These are phyloP conservation scores for Russula foetens DNA, from an alignment of 768 basidiomycete genomes.

Conservation along the genomic window DNA sequence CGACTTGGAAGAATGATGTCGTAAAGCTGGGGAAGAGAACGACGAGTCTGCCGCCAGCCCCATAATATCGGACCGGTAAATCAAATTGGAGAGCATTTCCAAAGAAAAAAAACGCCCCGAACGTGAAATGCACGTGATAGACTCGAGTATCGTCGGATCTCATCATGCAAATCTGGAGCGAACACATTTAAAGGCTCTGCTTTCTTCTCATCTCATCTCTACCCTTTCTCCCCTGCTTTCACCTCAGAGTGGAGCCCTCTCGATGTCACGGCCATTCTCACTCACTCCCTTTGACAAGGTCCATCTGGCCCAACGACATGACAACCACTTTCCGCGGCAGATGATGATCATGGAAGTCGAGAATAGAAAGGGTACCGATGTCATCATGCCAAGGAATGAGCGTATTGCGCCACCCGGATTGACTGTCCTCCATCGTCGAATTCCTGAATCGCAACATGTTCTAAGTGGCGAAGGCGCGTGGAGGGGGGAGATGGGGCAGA, in stretches of 20 bases:
- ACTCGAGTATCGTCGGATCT: background rate
- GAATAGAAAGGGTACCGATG: background rate
- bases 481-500: no score
- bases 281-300: slow-evolving; percentile 6
- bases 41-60: background rate
- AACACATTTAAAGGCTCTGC: no score
- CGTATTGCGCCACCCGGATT: no score
- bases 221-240: background rate
- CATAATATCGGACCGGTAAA: slow-evolving; percentile 9
- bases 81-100: background rate
- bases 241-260: slow-evolving; percentile 4
- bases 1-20: slow-evolving; percentile 17
- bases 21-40: slow-evolving; percentile 17
- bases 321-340: background rate
- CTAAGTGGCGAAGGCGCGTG: no score
- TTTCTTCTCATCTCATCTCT: background rate
- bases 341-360: no score
- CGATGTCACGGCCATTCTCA: slow-evolving; percentile 13
- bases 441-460: no score
- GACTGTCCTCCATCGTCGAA: no score
- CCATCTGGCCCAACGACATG: background rate
- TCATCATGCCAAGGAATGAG: background rate
- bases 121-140: background rate
- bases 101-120: background rate
- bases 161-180: background rate